Evolutionary conservation across 805 yeast species (phyloP).

Genomic region (Pichia ethanolica): DNA sequence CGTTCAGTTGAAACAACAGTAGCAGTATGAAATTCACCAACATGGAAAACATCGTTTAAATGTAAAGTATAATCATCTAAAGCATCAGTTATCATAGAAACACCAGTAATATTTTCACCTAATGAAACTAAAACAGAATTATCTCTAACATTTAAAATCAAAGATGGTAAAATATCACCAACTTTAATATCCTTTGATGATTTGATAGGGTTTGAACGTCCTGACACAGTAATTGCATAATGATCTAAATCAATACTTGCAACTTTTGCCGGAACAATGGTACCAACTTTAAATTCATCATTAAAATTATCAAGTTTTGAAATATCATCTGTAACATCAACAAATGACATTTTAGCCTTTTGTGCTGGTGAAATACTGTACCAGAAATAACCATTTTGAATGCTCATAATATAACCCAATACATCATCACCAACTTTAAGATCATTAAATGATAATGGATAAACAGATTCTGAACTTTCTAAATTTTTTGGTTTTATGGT

Average conservation of each 20-base stretch:
- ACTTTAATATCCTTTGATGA: slow-evolving; percentile 43
- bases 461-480: slow-evolving; percentile 35
- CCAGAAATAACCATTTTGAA: slow-evolving; percentile 54
- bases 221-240: slow-evolving; percentile 30
- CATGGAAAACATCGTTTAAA: slow-evolving; percentile 40
- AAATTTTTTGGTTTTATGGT: slow-evolving; percentile 23
- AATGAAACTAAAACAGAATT: slow-evolving; percentile 60
- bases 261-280: slow-evolving; percentile 56
- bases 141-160: slow-evolving; percentile 50
- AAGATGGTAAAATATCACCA: slow-evolving; percentile 54
- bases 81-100: slow-evolving; percentile 71
- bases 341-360: slow-evolving; percentile 56
- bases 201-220: slow-evolving; percentile 36
- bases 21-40: slow-evolving; percentile 51
- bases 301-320: slow-evolving; percentile 41
- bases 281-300: slow-evolving; percentile 61
- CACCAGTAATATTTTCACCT: slow-evolving; percentile 54
- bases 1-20: slow-evolving; percentile 45
- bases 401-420: slow-evolving; percentile 59
- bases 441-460: slow-evolving; percentile 28
- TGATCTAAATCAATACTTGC: slow-evolving; percentile 46
- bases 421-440: slow-evolving; percentile 43
- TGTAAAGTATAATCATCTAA: slow-evolving; percentile 55
- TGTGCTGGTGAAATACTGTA: slow-evolving; percentile 61
- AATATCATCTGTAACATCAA: slow-evolving; percentile 56